Evolutionary conservation across 305 asterid genomes (phyloP).

Genomic region (Ilex paraguariensis): DNA sequence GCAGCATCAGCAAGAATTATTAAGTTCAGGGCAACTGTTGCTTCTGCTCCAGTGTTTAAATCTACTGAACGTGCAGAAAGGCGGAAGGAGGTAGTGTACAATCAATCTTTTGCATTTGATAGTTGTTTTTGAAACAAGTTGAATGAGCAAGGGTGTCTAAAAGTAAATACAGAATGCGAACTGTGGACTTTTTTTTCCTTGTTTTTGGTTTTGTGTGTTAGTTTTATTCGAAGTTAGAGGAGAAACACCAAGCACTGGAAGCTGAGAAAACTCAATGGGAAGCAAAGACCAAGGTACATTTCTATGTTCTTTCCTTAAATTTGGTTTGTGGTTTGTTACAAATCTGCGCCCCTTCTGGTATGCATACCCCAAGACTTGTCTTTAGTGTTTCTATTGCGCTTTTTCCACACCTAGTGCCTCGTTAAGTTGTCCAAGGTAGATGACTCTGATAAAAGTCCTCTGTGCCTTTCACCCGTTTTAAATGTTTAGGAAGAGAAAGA

Average conservation of each 20-base stretch:
- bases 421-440: no score
- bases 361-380: no score
- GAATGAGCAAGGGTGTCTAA: constrained; percentile 2
- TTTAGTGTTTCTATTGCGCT: no score
- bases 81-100: constrained; percentile 58
- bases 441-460: neutral
- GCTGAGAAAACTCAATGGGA: constrained; percentile 50
- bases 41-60: constrained; percentile 58
- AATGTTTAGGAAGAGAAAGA: constrained; percentile 49
- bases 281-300: constrained; percentile 57
- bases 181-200: neutral
- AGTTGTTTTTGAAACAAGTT: neutral
- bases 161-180: constrained; percentile 3
- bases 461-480: neutral
- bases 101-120: neutral
- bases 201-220: constrained; percentile 18
- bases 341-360: no score
- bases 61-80: constrained; percentile 72
- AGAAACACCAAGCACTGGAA: constrained; percentile 70
- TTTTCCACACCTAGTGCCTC: no score
- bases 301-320: neutral
- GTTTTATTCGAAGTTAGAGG: constrained; percentile 68
- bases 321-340: no score
- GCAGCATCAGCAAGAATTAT: constrained; percentile 17
- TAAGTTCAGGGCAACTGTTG: constrained; percentile 42